These are phyloP conservation scores for Glycine latifolia DNA, from an alignment of 306 rosid species.

Conservation along the genomic window DNA sequence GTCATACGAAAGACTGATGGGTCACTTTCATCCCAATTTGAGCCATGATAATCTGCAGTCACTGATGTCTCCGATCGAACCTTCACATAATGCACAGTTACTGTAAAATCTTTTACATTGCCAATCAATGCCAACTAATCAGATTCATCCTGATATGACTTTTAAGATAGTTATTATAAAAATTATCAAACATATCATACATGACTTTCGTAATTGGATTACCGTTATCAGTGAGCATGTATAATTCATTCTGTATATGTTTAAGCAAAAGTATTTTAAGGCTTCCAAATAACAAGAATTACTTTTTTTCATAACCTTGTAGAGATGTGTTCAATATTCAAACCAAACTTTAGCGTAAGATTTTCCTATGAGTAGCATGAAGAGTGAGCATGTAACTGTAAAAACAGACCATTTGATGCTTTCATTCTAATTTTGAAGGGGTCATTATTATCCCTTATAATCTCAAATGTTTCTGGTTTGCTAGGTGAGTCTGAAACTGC, in stretches of 20 bases:
- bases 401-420: conserved; percentile 60
- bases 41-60: conserved; percentile 59
- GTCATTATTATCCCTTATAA: conserved; percentile 51
- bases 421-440: conserved; percentile 53
- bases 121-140: too few relatives aligned
- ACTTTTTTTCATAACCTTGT: too few relatives aligned
- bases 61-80: conserved; percentile 51
- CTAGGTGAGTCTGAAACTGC: conserved; percentile 48
- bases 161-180: too few relatives aligned
- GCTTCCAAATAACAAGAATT: background rate
- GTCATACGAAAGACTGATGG: conserved; percentile 61
- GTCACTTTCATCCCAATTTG: conserved; percentile 60
- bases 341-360: background rate
- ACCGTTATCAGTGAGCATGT: too few relatives aligned
- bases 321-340: background rate
- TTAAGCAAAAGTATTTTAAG: background rate
- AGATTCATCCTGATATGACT: too few relatives aligned
- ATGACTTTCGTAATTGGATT: too few relatives aligned
- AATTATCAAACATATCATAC: too few relatives aligned
- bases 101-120: too few relatives aligned
- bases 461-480: conserved; percentile 53
- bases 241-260: background rate
- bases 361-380: background rate
- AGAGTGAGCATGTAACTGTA: conserved; percentile 52
- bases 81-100: conserved; percentile 36